Evolutionary conservation across 257 asterid species (phyloP), one percentile per base, ranked within the genome.

Genomic region (Salvia rosmarinus): DNA sequence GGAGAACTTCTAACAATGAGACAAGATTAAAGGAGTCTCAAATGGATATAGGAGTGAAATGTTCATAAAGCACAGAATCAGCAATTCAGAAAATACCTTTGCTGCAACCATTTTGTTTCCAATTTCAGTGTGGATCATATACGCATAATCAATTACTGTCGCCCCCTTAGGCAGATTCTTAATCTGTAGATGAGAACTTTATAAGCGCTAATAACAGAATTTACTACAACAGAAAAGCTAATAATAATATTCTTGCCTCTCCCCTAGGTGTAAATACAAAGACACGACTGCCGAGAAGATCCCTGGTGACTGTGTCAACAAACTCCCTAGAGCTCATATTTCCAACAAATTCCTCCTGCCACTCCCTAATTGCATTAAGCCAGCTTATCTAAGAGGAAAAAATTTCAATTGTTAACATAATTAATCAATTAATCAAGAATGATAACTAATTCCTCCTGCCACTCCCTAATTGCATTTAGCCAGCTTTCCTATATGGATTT

Each of bases 311-410:
- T 23, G 96, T 87, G 80, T 92, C 98, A 67, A 92, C 98, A 78
- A 92, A 90, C 74, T 90, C 98, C 81, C 98, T 85, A 34, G 98
- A 92, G 72, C 96, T 92, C 96, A 90, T 92, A 79, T 92, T 92
- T 58, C 96, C 98, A 64, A 90, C 98, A 67, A 92, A 92, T 81
- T 92, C 98, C 80, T 92, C 96, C 77, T 92, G 97, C 98, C 98
- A 92, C 80, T 92, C 98, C 79, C 98, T 85, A 60, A 92, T 92
- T 76, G 98, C 98, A 81, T 90, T 90, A 70, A 92, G 92, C 98
- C 98, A 92, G 57, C 98, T 87, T 80, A 92, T 90, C 98, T 92
- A 90, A 73, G 20, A 78, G 77, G 40, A 56, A 28, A 60, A 71
- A 55, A 40, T 42, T 68, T 28, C 16, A 59, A 59, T 59, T 67